These are phyloP conservation scores for Apophysomyces elegans DNA, from an alignment of 371 early-diverging fungal species.

Conservation along the genomic window DNA sequence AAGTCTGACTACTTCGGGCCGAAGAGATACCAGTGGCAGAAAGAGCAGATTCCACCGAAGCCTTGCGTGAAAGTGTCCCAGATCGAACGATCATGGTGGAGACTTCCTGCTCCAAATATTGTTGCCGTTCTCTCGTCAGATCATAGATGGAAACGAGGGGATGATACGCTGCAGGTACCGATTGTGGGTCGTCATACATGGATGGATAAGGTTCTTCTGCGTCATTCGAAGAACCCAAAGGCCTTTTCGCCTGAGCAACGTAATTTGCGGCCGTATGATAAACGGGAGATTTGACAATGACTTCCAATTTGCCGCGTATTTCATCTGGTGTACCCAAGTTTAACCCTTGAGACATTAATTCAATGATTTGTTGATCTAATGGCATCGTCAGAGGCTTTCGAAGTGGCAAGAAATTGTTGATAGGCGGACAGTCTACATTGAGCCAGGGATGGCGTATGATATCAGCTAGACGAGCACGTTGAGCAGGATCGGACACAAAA, in stretches of 20 bases:
- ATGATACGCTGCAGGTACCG: constrained; percentile 56
- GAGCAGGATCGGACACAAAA: constrained; percentile 67
- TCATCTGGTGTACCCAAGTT: constrained; percentile 80
- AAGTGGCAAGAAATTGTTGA: constrained; percentile 63
- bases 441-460: constrained; percentile 83
- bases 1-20: constrained; percentile 43
- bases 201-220: constrained; percentile 3
- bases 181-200: constrained; percentile 47
- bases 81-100: constrained; percentile 13
- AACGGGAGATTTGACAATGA: constrained; percentile 44
- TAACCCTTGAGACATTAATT: constrained; percentile 76
- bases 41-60: constrained; percentile 38
- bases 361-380: constrained; percentile 66
- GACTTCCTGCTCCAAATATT: constrained; percentile 47
- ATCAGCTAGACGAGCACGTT: constrained; percentile 76
- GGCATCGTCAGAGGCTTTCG: constrained; percentile 70
- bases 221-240: not conserved
- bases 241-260: constrained; percentile 1
- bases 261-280: constrained; percentile 29
- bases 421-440: constrained; percentile 64
- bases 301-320: constrained; percentile 56
- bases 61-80: constrained; percentile 35
- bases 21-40: constrained; percentile 34
- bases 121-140: constrained; percentile 77
- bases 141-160: constrained; percentile 87